Evolutionary conservation across 2,329 filamentous ascomycete species (phyloP), one percentile per base, ranked within the genome.

Genomic region (Clarireedia homoeocarpa): DNA sequence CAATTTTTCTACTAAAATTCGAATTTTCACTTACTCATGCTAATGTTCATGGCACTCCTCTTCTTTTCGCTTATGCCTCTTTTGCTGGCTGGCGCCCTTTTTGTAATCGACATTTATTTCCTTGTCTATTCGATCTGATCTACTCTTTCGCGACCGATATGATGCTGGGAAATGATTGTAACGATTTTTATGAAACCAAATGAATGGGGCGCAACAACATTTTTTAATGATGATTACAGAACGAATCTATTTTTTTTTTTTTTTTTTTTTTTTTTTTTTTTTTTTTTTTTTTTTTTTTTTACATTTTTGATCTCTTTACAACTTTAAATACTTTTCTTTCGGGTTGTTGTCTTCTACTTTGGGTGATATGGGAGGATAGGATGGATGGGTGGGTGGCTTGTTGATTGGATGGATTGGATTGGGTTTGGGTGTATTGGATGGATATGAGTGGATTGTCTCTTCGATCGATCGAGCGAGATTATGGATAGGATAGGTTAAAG

Each of bases 161-260:
- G 26, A 54, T 38, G 7, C 5, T 49, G 17, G 52, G 52, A 49
- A 42, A 54, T 49, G 36, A 54, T 54, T 54, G 52, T 48, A 49
- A 54, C 7, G 52, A 49, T 40, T 49, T 36, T 42, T 14, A 54
- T 15, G 52, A 54, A 36, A 30, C 27, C 40, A 49, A 44, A 30
- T 23, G 20, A 14, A 38, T 20, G 40, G 7, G 20, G 10, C n/a
- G 30, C 6, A 14, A 1, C 7, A 23, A 10, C 23, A 12, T 24
- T 30, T 39, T 20, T 27, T 47, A 38, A 36, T 10, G 27, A 47
- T 27, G 23, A 39, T 26, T 26, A 48, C 24, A 48, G 44, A n/a
- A 48, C 12, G 23, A 9, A 42, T 17, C 42, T 30, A 26, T 30
- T 12, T 24, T 30, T 17, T 27, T 23, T 12, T 7, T 24, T 15